These are phyloP conservation scores for Conoideocrella luteorostrata DNA, from an alignment of 2,329 filamentous ascomycete genomes.

Conservation along the genomic window DNA sequence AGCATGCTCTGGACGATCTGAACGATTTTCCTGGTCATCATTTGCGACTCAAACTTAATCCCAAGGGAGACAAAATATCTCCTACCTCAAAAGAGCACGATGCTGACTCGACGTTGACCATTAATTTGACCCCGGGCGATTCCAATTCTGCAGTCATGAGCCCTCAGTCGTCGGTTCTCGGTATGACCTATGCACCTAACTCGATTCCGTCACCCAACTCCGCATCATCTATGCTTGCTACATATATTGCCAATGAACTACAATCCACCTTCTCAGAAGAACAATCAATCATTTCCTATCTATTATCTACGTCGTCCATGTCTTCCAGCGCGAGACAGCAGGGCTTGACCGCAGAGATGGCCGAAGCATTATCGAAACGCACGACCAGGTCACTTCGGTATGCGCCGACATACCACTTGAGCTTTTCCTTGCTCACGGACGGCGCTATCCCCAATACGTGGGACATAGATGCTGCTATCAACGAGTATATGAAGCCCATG, in stretches of 20 bases:
- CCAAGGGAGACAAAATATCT: slow-evolving; percentile 13
- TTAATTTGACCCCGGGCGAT: slow-evolving; percentile 63
- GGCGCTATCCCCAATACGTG: slow-evolving; percentile 74
- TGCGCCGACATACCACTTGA: slow-evolving; percentile 88
- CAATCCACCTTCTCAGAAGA: slow-evolving; percentile 79
- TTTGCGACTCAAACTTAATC: slow-evolving; percentile 46
- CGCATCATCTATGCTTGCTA: slow-evolving; percentile 66
- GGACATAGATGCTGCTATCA: slow-evolving; percentile 80
- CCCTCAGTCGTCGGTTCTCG: slow-evolving; percentile 62
- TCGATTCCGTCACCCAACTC: slow-evolving; percentile 61
- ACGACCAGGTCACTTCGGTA: slow-evolving; percentile 85
- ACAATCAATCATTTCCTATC: slow-evolving; percentile 73
- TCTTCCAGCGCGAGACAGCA: slow-evolving; percentile 40
- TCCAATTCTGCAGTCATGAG: slow-evolving; percentile 58
- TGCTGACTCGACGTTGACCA: slow-evolving; percentile 54
- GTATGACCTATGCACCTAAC: slow-evolving; percentile 69
- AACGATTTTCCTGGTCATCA: slow-evolving; percentile 84
- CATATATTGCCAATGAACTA: slow-evolving; percentile 72
- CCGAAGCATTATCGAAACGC: slow-evolving; percentile 57
- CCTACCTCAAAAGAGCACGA: slow-evolving; percentile 30
- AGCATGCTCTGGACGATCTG: slow-evolving; percentile 78
- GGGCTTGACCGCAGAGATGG: slow-evolving; percentile 42
- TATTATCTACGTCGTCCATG: slow-evolving; percentile 55
- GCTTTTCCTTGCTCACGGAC: slow-evolving; percentile 89
- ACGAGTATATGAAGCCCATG: slow-evolving; percentile 75